phyloP scores from a whole-genome alignment of 495 filamentous ascomycete genomes.

The Cenococcum geophilum region DNA sequence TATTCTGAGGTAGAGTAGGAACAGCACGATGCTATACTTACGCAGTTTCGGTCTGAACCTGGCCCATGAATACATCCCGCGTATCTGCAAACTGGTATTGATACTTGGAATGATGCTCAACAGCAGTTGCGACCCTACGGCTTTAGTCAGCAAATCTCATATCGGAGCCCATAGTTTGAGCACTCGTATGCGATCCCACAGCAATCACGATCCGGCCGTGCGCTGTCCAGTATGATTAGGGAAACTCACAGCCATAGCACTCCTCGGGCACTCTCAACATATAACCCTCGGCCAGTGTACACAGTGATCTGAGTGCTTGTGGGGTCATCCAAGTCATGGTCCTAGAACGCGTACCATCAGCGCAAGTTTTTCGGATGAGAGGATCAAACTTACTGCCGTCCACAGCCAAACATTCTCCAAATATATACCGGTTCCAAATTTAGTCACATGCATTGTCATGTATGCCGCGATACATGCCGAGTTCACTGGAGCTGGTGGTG shows the following conservation, averaged over 20 bases:
- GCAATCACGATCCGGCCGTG: no score
- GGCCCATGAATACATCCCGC: constrained; percentile 33
- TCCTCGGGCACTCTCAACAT: constrained; percentile 49
- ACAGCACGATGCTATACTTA: constrained; percentile 12
- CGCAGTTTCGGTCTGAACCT: constrained; percentile 37
- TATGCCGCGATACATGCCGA: constrained; percentile 58
- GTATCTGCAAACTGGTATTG: constrained; percentile 37
- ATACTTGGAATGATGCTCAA: constrained; percentile 37
- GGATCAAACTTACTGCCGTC: constrained; percentile 43
- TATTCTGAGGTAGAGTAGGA: not conserved
- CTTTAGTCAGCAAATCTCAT: not conserved
- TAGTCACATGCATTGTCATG: constrained; percentile 62
- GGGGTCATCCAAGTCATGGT: constrained; percentile 65
- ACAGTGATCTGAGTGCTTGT: constrained; percentile 56
- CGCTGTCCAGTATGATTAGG: not conserved
- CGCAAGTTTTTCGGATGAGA: constrained; percentile 56
- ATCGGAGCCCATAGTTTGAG: not conserved
- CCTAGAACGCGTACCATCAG: constrained; percentile 54
- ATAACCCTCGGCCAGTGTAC: constrained; percentile 61
- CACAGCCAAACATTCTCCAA: constrained; percentile 66
- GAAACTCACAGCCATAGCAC: constrained; percentile 50
- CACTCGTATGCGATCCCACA: no score
- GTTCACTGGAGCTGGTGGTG: constrained; percentile 41
- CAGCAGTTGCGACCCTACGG: constrained; percentile 31
- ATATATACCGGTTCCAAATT: constrained; percentile 45